These are phyloP conservation scores for Pholiota molesta DNA, from an alignment of 768 basidiomycete genomes.

Conservation along the genomic window DNA sequence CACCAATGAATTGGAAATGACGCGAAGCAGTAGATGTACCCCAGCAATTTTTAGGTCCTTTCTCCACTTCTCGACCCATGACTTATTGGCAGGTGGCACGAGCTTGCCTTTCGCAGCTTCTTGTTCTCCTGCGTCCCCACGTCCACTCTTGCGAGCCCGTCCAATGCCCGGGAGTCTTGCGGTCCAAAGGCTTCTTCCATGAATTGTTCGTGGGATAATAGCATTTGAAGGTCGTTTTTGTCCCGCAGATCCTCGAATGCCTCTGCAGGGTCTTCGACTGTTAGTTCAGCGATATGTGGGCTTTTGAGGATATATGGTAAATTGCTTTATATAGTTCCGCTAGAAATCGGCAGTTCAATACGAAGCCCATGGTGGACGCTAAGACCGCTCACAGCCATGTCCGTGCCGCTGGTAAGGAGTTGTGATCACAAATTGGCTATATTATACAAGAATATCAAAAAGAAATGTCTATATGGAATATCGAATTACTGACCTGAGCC, in stretches of 20 bases:
- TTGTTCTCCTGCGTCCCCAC: constrained; percentile 28
- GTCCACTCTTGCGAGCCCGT: constrained; percentile 43
- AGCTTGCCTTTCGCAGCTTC: constrained; percentile 54
- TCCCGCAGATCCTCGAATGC: constrained; percentile 97
- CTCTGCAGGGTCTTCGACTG: constrained; percentile 97
- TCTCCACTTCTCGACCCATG: constrained; percentile 82
- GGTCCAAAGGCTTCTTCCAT: constrained; percentile 71
- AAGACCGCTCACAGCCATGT: constrained; percentile 76
- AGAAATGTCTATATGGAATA: not conserved
- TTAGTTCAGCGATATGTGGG: constrained; percentile 82
- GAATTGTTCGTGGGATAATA: constrained; percentile 66
- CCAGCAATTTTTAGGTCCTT: constrained; percentile 87
- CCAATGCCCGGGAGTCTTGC: constrained; percentile 46
- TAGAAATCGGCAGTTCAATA: constrained; percentile 30
- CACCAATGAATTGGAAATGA: constrained; percentile 10
- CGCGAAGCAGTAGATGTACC: constrained; percentile 44
- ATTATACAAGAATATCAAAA: constrained; percentile 3
- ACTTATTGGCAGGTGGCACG: constrained; percentile 76
- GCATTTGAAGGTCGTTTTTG: constrained; percentile 83
- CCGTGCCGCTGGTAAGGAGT: constrained; percentile 89
- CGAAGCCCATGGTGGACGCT: not conserved
- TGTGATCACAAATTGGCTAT: constrained; percentile 91
- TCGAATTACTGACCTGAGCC: constrained; percentile 67
- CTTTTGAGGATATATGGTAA: constrained; percentile 72
- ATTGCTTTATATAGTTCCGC: constrained; percentile 88